phyloP scores from a whole-genome alignment of 1,284 basidiomycete genomes.

The Marasmius tenuissimus region DNA sequence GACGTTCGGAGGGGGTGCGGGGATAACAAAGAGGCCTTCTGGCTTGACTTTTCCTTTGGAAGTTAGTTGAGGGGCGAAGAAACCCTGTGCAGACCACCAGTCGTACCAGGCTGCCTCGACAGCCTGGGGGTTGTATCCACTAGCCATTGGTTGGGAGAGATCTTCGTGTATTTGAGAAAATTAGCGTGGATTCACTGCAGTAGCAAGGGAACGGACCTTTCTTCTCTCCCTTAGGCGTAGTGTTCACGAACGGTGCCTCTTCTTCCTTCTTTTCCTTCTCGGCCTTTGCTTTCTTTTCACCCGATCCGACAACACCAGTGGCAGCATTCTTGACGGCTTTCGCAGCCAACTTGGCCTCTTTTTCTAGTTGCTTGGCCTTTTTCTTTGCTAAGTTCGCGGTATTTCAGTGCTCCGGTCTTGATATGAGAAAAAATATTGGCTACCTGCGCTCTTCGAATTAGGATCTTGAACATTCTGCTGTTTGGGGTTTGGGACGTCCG shows the following conservation, averaged over 20 bases:
- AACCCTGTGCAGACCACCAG: conserved; percentile 93
- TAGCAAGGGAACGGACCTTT: conserved; percentile 58
- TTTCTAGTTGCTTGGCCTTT: conserved; percentile 67
- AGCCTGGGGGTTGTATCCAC: conserved; percentile 92
- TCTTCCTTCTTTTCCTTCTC: conserved; percentile 77
- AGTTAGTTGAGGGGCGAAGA: conserved; percentile 81
- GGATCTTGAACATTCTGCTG: conserved; percentile 21
- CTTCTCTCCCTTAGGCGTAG: conserved; percentile 86
- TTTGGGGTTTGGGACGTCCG: neutral
- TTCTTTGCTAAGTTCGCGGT: conserved; percentile 56
- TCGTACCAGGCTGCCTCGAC: conserved; percentile 98
- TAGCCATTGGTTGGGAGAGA: conserved; percentile 84
- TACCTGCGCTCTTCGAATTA: conserved; percentile 35
- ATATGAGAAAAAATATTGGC: neutral
- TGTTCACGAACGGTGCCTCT: conserved; percentile 78
- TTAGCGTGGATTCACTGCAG: neutral
- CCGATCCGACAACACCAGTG: conserved; percentile 29
- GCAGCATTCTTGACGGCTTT: conserved; percentile 63
- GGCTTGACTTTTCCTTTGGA: conserved; percentile 56
- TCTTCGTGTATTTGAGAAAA: conserved; percentile 50
- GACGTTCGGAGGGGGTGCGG: conserved; percentile 97
- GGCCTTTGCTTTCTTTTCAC: conserved; percentile 72
- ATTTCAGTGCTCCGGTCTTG: neutral
- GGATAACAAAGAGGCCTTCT: conserved; percentile 83
- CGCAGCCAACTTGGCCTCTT: conserved; percentile 78